phyloP scores from a whole-genome alignment of 2,329 filamentous ascomycete species.

The Rhexocercosporidium sp. region DNA sequence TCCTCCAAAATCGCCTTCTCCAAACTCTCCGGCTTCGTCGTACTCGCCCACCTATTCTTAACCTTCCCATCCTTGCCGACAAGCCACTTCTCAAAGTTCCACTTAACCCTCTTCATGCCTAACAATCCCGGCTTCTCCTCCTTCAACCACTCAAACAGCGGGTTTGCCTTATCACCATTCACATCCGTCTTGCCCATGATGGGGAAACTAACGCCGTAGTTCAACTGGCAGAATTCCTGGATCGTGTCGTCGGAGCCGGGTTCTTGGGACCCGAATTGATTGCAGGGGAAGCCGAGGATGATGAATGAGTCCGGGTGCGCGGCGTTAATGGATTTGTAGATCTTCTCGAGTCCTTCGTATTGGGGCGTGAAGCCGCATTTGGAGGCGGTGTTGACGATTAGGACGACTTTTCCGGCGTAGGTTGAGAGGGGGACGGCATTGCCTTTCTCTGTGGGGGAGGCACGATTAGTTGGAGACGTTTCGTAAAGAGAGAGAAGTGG shows the following conservation, averaged over 20 bases:
- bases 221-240: slow-evolving; percentile 85
- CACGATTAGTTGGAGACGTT: slow-evolving; percentile 14
- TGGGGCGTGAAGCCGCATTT: slow-evolving; percentile 99
- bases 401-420: slow-evolving; percentile 89
- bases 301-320: slow-evolving; percentile 63
- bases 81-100: slow-evolving; percentile 99
- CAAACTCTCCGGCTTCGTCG: slow-evolving; percentile 82
- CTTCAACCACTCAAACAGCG: slow-evolving; percentile 80
- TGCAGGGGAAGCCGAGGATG: slow-evolving; percentile 96
- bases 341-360: slow-evolving; percentile 85
- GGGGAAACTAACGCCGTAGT: slow-evolving; percentile 50
- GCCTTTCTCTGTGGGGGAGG: slow-evolving; percentile 67
- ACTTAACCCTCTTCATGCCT: slow-evolving; percentile 92
- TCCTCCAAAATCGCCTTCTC: slow-evolving; percentile 78
- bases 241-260: slow-evolving; percentile 70
- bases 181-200: slow-evolving; percentile 85
- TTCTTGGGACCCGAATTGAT: slow-evolving; percentile 94
- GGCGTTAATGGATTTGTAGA: slow-evolving; percentile 78
- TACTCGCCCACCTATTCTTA: slow-evolving; percentile 84
- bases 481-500: not conserved
- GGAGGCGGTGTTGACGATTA: slow-evolving; percentile 96
- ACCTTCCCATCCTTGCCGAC: slow-evolving; percentile 86
- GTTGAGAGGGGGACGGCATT: slow-evolving; percentile 69
- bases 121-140: slow-evolving; percentile 78
- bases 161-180: slow-evolving; percentile 82